phyloP scores from a whole-genome alignment of 2,329 filamentous ascomycete species.

The Aaosphaeria arxii region DNA sequence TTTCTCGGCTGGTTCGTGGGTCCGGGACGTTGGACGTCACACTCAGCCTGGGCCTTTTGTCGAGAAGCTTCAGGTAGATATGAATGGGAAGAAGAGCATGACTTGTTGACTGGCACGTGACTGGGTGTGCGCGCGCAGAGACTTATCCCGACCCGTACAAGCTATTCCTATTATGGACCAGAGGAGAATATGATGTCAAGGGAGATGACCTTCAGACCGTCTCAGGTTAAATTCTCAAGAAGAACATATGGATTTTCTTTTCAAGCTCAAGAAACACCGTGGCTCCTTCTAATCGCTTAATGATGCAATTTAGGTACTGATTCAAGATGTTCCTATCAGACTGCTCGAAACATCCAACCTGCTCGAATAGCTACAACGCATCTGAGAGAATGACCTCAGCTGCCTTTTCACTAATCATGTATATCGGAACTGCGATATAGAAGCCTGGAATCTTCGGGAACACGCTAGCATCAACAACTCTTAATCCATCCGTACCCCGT shows the following conservation, averaged over 20 bases:
- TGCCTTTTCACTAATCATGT: conserved; percentile 58
- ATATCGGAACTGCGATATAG: conserved; percentile 49
- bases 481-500: conserved; percentile 46
- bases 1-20: background rate
- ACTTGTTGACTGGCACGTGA: too few species aligned
- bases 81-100: too few species aligned
- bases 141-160: background rate
- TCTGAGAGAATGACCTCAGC: conserved; percentile 48
- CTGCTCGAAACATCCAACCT: too few species aligned
- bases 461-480: conserved; percentile 35
- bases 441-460: conserved; percentile 42
- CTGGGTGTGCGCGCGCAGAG: background rate
- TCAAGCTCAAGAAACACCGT: too few species aligned
- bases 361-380: background rate
- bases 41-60: background rate
- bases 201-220: too few species aligned
- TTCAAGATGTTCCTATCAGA: too few species aligned
- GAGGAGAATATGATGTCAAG: background rate
- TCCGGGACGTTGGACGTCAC: background rate
- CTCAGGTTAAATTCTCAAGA: too few species aligned
- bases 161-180: background rate
- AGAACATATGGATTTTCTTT: too few species aligned
- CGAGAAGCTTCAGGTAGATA: too few species aligned
- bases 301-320: too few species aligned
- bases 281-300: too few species aligned